phyloP scores from a whole-genome alignment of 768 basidiomycete genomes.

The Saitozyma podzolica region DNA sequence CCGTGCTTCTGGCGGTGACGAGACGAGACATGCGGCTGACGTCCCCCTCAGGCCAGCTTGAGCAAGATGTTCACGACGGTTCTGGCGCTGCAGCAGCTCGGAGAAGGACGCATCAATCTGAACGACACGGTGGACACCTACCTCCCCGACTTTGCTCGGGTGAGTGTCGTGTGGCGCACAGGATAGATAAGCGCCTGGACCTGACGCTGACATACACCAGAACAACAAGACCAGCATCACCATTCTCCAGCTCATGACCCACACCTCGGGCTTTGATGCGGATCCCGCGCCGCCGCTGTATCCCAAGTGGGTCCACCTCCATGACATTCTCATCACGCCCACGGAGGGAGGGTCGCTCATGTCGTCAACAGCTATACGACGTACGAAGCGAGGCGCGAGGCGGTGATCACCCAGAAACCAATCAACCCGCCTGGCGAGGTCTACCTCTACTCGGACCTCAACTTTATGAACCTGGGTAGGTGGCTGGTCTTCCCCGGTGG shows the following conservation, averaged over 20 bases:
- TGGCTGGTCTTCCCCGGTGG: not conserved
- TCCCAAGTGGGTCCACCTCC: slow-evolving; percentile 4
- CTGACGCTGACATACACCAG: not conserved
- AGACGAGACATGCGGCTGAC: too few relatives aligned
- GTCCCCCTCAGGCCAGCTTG: not conserved
- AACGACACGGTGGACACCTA: slow-evolving; percentile 9
- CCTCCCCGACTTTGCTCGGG: slow-evolving; percentile 9
- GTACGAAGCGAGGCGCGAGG: slow-evolving; percentile 4
- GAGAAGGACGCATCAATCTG: not conserved
- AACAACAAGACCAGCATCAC: slow-evolving; percentile 14
- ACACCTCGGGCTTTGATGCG: slow-evolving; percentile 12
- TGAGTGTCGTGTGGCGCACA: not conserved
- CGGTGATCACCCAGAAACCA: slow-evolving; percentile 8
- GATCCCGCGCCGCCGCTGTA: slow-evolving; percentile 13
- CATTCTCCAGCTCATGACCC: slow-evolving; percentile 14
- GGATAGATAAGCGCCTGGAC: not conserved
- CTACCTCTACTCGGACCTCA: slow-evolving; percentile 9
- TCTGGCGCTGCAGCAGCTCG: slow-evolving; percentile 7
- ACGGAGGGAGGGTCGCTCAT: not conserved
- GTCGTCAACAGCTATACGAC: slow-evolving; percentile 5
- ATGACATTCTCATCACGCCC: not conserved
- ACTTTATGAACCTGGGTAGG: slow-evolving; percentile 11
- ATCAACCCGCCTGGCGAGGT: slow-evolving; percentile 12
- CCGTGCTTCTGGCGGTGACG: too few relatives aligned
- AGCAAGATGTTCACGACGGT: slow-evolving; percentile 14